These are phyloP conservation scores for Alternaria sp. DNA, from an alignment of 2,329 filamentous ascomycete genomes.

Conservation along the genomic window DNA sequence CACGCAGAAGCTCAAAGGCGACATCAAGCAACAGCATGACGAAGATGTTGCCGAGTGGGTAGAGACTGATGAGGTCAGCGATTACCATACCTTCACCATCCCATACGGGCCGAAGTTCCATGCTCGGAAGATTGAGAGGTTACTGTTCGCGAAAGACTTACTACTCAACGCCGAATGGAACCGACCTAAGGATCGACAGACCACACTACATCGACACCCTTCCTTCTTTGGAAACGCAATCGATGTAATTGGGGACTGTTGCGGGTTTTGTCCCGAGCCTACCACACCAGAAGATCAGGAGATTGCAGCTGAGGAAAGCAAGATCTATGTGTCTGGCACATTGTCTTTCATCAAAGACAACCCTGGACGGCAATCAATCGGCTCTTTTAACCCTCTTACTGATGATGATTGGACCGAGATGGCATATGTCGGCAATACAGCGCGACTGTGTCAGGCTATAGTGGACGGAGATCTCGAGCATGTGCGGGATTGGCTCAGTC, in stretches of 20 bases:
- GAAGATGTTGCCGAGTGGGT: slow-evolving; percentile 87
- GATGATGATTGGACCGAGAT: slow-evolving; percentile 89
- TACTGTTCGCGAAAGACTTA: slow-evolving; percentile 81
- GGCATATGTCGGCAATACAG: slow-evolving; percentile 85
- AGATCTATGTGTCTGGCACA: slow-evolving; percentile 76
- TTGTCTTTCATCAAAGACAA: slow-evolving; percentile 80
- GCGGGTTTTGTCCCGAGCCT: slow-evolving; percentile 76
- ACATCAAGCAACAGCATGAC: slow-evolving; percentile 78
- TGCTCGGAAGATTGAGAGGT: slow-evolving; percentile 77
- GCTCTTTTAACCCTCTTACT: slow-evolving; percentile 79
- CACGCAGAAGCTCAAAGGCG: slow-evolving; percentile 61
- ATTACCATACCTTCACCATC: slow-evolving; percentile 73
- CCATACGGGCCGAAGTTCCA: slow-evolving; percentile 65
- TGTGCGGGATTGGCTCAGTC: slow-evolving; percentile 71
- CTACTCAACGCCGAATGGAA: slow-evolving; percentile 88
- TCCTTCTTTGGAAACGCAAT: slow-evolving; percentile 78
- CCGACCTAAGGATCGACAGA: slow-evolving; percentile 72
- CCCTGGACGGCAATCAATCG: slow-evolving; percentile 76
- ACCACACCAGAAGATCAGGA: slow-evolving; percentile 74
- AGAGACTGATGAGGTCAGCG: slow-evolving; percentile 75
- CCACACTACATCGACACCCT: slow-evolving; percentile 82
- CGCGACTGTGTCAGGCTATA: slow-evolving; percentile 79
- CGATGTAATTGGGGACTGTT: slow-evolving; percentile 81
- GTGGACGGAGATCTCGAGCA: slow-evolving; percentile 74
- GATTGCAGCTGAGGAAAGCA: slow-evolving; percentile 72